Conservation (phyloP, 805 yeast species). For the Naumovozyma baii region DNA sequence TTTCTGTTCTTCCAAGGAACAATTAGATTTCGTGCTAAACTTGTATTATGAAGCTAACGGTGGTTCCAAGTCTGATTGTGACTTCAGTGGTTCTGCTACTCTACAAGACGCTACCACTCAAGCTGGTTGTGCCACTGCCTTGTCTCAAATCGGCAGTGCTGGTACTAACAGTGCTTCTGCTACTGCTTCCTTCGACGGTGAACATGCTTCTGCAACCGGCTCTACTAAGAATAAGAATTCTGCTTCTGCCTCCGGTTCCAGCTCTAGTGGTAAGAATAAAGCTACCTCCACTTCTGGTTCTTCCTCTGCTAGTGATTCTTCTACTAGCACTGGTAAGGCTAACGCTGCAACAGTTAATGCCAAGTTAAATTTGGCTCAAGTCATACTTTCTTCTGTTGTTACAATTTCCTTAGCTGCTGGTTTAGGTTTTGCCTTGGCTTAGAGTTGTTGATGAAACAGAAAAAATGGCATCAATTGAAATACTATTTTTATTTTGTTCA, state of each 20-base stretch:
- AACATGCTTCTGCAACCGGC: slow-evolving; percentile 14
- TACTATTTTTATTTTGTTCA: no score
- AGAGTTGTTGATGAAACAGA: slow-evolving; percentile 2
- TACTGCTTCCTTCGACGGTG: slow-evolving; percentile 23
- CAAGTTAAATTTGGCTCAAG: slow-evolving; percentile 24
- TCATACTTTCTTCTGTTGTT: slow-evolving; percentile 25
- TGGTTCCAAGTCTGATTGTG: slow-evolving; percentile 45
- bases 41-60: slow-evolving; percentile 45
- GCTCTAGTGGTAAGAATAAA: slow-evolving; percentile 17
- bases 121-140: slow-evolving; percentile 45
- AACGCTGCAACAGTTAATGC: slow-evolving; percentile 22
- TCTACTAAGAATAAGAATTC: slow-evolving; percentile 9
- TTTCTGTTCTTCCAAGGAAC: slow-evolving; percentile 57
- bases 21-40: slow-evolving; percentile 57
- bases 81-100: slow-evolving; percentile 60
- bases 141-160: slow-evolving; percentile 57
- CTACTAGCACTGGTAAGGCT: slow-evolving; percentile 1
- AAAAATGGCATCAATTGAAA: no score
- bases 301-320: slow-evolving; percentile 14
- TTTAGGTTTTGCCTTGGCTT: slow-evolving; percentile 31
- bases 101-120: slow-evolving; percentile 40
- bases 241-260: slow-evolving; percentile 10
- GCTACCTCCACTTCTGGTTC: slow-evolving; percentile 11
- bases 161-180: slow-evolving; percentile 49
- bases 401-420: slow-evolving; percentile 32